phyloP scores from a whole-genome alignment of 495 filamentous ascomycete species.

The Hypoxylon cercidicola region DNA sequence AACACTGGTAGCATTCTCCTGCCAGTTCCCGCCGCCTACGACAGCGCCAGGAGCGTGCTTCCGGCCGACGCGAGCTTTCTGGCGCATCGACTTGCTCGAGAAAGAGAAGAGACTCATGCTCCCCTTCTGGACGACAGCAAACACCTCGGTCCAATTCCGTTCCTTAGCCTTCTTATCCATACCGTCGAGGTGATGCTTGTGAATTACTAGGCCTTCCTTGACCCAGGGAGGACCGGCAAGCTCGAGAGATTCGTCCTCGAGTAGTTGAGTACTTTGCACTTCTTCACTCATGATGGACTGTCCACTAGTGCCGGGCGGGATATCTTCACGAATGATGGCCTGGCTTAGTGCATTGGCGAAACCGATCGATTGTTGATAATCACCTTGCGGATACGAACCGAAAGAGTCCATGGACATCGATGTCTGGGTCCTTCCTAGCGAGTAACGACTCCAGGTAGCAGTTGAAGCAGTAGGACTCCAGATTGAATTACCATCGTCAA shows the following conservation, averaged over 20 bases:
- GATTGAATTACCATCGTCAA: slow-evolving; percentile 89
- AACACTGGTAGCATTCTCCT: slow-evolving; percentile 88
- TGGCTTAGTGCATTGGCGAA: slow-evolving; percentile 97
- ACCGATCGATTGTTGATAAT: slow-evolving; percentile 95
- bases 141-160: slow-evolving; percentile 92
- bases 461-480: slow-evolving; percentile 88
- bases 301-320: slow-evolving; percentile 64
- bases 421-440: slow-evolving; percentile 86
- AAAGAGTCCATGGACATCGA: slow-evolving; percentile 92
- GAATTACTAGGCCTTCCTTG: slow-evolving; percentile 94
- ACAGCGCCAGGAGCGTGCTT: slow-evolving; percentile 51
- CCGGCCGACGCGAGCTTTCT: slow-evolving; percentile 65
- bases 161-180: slow-evolving; percentile 92
- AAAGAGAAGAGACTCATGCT: slow-evolving; percentile 96
- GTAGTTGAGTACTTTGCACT: slow-evolving; percentile 69
- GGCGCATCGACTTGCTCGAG: slow-evolving; percentile 76
- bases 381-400: slow-evolving; percentile 80
- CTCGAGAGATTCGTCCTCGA: slow-evolving; percentile 92
- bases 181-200: slow-evolving; percentile 94
- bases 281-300: slow-evolving; percentile 64
- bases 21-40: slow-evolving; percentile 97
- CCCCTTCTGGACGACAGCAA: slow-evolving; percentile 98
- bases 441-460: slow-evolving; percentile 92
- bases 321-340: slow-evolving; percentile 94
- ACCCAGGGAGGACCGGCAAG: slow-evolving; percentile 95